Evolutionary conservation across 192 early-diverging fungal genomes (phyloP).

Genomic region (Backusella tuberculispora): DNA sequence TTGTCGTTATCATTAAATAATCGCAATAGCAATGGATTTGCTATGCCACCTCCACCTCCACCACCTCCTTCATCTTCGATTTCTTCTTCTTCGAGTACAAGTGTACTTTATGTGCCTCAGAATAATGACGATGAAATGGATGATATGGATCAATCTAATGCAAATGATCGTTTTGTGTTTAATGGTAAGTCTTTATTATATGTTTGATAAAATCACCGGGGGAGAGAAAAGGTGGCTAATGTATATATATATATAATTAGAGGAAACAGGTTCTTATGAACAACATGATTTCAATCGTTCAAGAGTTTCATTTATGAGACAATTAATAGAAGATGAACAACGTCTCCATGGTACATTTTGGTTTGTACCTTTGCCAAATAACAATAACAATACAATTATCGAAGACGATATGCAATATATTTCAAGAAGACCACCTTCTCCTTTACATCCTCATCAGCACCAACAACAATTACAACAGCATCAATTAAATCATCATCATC

Average conservation of each 20-base stretch:
- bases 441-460: neutral
- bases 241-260: neutral
- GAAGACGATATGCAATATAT: neutral
- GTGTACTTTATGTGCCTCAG: neutral
- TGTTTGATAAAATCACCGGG: neutral
- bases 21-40: neutral
- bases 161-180: neutral
- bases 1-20: neutral
- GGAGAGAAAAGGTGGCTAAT: neutral
- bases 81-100: neutral
- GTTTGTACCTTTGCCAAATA: neutral
- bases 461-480: neutral
- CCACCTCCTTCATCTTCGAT: neutral
- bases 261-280: slow-evolving; percentile 5
- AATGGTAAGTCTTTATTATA: neutral
- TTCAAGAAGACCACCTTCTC: slow-evolving; percentile 2
- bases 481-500: neutral
- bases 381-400: neutral
- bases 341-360: slow-evolving; percentile 6
- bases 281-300: neutral
- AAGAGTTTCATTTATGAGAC: neutral
- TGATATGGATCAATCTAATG: neutral
- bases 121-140: neutral
- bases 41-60: neutral
- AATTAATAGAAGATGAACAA: neutral